phyloP scores from a whole-genome alignment of 2,329 filamentous ascomycete genomes.

The Bipolaris oryzae region DNA sequence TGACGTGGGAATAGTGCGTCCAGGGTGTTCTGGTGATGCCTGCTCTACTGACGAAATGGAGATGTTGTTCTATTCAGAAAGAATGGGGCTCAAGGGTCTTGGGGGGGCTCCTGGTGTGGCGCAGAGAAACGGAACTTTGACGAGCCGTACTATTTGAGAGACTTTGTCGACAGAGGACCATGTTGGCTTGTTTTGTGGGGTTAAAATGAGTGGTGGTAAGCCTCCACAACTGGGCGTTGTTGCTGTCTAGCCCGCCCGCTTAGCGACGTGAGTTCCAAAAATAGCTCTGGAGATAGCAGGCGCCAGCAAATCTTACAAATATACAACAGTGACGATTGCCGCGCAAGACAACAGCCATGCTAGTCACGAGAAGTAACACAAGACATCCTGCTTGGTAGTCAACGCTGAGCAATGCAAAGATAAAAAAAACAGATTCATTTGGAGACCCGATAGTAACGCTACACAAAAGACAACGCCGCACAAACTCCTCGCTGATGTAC shows the following conservation, averaged over 20 bases:
- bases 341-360: not conserved
- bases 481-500: slow-evolving; percentile 10
- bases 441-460: slow-evolving; percentile 1
- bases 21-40: not conserved
- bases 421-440: slow-evolving; percentile 14
- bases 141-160: slow-evolving; percentile 7
- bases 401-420: slow-evolving; percentile 6
- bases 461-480: slow-evolving; percentile 5
- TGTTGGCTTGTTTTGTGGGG: not conserved
- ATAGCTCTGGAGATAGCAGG: slow-evolving; percentile 7
- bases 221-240: not conserved
- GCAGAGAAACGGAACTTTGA: slow-evolving; percentile 7
- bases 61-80: not conserved
- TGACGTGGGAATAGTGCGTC: not conserved
- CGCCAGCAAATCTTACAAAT: slow-evolving; percentile 1
- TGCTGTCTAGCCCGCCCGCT: slow-evolving; percentile 16
- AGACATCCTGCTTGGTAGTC: not conserved
- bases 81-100: not conserved
- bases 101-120: not conserved
- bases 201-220: slow-evolving; percentile 7
- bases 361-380: slow-evolving; percentile 29
- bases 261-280: slow-evolving; percentile 19
- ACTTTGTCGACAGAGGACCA: not conserved
- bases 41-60: not conserved
- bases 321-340: not conserved